Percentiles rank a stretch among this genome's conserved stretches.
phyloP scores from a whole-genome alignment of 108 stramenopile species.

The Mediolabrus comicus region DNA sequence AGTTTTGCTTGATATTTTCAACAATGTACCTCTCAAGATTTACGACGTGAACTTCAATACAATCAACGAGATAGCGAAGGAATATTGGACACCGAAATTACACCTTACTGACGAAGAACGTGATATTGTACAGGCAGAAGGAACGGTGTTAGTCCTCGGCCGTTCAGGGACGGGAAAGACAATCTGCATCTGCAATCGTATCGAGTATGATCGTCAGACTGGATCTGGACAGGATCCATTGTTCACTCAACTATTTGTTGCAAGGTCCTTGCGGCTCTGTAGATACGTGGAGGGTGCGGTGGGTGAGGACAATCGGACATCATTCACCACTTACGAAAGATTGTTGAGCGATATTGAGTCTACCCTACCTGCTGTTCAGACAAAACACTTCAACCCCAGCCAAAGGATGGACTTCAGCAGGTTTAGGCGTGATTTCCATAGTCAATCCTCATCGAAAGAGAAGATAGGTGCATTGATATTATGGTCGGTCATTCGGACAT shows the following conservation, averaged over 20 bases:
- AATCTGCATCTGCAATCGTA: conserved; percentile 49
- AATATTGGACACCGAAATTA: conserved; percentile 45
- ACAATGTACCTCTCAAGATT: conserved; percentile 50
- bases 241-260: conserved; percentile 53
- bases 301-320: background rate
- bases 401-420: background rate
- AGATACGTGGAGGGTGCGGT: conserved; percentile 36
- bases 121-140: conserved; percentile 42
- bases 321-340: background rate
- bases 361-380: background rate
- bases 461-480: too few relatives aligned
- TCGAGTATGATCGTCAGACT: conserved; percentile 49
- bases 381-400: background rate
- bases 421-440: too few relatives aligned
- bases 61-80: conserved; percentile 23
- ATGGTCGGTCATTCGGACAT: too few relatives aligned
- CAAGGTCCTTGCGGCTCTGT: conserved; percentile 44
- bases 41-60: conserved; percentile 33
- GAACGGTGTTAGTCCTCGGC: conserved; percentile 55
- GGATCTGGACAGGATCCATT: background rate
- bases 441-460: too few relatives aligned
- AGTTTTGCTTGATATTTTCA: conserved; percentile 42
- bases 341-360: background rate
- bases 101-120: conserved; percentile 52
- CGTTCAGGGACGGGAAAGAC: conserved; percentile 64